A percentile compares a stretch with the other conserved stretches of the same genome.
Conservation (phyloP, 768 basidiomycete genomes). For the Lactarius vividus region DNA sequence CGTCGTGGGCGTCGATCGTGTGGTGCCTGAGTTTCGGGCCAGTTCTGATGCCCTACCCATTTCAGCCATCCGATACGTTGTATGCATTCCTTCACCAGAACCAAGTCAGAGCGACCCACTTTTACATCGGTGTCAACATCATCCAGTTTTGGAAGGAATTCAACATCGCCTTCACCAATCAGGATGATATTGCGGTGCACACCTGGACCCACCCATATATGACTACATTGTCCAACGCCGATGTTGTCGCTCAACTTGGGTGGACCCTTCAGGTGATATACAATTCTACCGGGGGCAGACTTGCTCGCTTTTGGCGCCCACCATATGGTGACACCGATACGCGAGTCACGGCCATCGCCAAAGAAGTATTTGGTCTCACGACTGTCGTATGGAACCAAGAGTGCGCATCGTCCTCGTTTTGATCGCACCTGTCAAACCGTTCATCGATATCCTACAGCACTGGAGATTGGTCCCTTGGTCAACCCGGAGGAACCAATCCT, state of each 20-base stretch:
- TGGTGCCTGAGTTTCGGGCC: too few species aligned
- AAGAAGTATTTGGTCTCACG: constrained; percentile 78
- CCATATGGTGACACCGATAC: constrained; percentile 84
- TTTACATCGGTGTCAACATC: constrained; percentile 47
- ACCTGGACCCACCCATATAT: constrained; percentile 79
- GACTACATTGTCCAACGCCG: constrained; percentile 67
- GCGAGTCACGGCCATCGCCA: constrained; percentile 81
- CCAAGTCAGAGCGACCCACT: constrained; percentile 42
- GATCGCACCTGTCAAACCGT: constrained; percentile 7
- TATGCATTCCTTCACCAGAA: constrained; percentile 41
- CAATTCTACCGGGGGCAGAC: constrained; percentile 72
- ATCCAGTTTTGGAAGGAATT: constrained; percentile 36
- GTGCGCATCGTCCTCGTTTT: constrained; percentile 39
- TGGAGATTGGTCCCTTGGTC: constrained; percentile 67
- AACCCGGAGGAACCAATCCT: constrained; percentile 42
- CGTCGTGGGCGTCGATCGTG: not conserved
- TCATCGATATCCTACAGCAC: constrained; percentile 44
- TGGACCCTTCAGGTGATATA: constrained; percentile 79
- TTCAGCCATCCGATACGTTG: constrained; percentile 34
- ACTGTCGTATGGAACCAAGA: constrained; percentile 93
- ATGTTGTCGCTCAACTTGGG: constrained; percentile 73
- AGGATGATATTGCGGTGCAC: constrained; percentile 47
- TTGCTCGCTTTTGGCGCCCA: constrained; percentile 83
- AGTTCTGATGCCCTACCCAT: not conserved
- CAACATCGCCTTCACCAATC: constrained; percentile 34